These are phyloP conservation scores for Blepharisma japonicum DNA, from an alignment of 73 alveolate genomes.

Conservation along the genomic window DNA sequence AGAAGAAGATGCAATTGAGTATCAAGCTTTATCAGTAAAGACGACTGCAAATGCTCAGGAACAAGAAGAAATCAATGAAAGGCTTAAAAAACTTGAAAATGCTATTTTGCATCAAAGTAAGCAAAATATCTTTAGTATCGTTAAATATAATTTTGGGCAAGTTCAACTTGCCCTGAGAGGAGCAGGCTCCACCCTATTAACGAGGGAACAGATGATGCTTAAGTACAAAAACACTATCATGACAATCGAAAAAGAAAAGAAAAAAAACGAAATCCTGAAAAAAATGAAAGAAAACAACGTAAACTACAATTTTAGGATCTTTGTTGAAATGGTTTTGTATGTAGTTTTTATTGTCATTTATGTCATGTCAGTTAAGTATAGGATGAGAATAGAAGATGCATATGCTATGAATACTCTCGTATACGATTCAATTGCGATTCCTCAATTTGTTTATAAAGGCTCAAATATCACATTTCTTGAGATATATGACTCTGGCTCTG, in stretches of 20 bases:
- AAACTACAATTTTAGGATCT: slow-evolving; percentile 27
- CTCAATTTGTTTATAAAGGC: neutral
- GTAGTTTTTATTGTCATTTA: neutral
- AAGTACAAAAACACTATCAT: slow-evolving; percentile 31
- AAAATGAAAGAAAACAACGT: slow-evolving; percentile 23
- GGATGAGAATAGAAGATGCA: neutral
- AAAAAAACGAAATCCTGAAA: slow-evolving; percentile 31
- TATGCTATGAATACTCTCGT: neutral
- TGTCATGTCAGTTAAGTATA: neutral
- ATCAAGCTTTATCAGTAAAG: neutral
- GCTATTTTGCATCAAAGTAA: neutral
- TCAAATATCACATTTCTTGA: too few relatives aligned
- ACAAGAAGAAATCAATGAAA: neutral
- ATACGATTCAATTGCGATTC: neutral
- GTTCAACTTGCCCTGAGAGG: slow-evolving; percentile 23
- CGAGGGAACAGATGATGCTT: slow-evolving; percentile 44
- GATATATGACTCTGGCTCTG: too few relatives aligned
- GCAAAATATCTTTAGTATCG: slow-evolving; percentile 29
- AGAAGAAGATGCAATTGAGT: slow-evolving; percentile 1
- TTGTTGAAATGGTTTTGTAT: slow-evolving; percentile 1
- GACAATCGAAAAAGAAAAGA: slow-evolving; percentile 34
- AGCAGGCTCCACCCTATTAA: slow-evolving; percentile 22
- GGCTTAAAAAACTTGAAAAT: neutral
- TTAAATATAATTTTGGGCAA: slow-evolving; percentile 36
- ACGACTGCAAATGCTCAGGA: neutral